These are phyloP conservation scores for Aspergillus neoniger DNA, from an alignment of 2,329 filamentous ascomycete species.

Conservation along the genomic window DNA sequence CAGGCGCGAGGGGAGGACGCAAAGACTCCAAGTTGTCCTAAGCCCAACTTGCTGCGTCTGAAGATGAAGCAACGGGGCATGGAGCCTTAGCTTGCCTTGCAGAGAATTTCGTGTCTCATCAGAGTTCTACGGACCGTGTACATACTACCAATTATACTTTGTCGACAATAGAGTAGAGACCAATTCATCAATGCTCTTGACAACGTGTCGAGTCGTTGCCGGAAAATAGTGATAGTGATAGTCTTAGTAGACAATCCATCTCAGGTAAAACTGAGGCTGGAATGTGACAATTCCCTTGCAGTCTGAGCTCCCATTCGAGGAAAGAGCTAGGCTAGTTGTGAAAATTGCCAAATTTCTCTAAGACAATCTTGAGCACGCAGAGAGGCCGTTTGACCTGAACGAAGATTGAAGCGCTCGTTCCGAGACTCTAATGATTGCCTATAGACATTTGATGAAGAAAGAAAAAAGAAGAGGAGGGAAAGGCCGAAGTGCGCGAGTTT, in stretches of 20 bases:
- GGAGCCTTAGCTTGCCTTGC: constrained; percentile 11
- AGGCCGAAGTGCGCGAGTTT: constrained; percentile 31
- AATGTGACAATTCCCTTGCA: constrained; percentile 50
- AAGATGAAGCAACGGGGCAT: constrained; percentile 78
- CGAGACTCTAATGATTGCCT: constrained; percentile 99
- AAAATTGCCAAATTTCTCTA: constrained; percentile 75
- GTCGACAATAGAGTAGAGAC: not conserved
- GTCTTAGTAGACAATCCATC: not conserved
- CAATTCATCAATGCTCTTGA: not conserved
- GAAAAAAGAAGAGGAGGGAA: constrained; percentile 48
- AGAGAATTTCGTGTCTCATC: too few species aligned
- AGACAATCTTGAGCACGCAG: constrained; percentile 98
- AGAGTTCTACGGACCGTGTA: constrained; percentile 3
- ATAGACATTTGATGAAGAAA: constrained; percentile 59
- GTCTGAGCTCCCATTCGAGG: constrained; percentile 58
- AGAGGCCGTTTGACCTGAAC: constrained; percentile 81
- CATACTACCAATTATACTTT: constrained; percentile 5
- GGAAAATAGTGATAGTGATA: not conserved
- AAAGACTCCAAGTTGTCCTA: constrained; percentile 80
- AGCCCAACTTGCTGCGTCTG: constrained; percentile 72
- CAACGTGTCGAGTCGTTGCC: not conserved
- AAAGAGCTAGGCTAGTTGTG: constrained; percentile 67
- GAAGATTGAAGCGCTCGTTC: constrained; percentile 83
- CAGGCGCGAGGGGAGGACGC: constrained; percentile 73
- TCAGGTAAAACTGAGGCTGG: not conserved